Evolutionary conservation across 176 grass and related monocot genomes (phyloP).

Genomic region (Oropetium thomaeum): DNA sequence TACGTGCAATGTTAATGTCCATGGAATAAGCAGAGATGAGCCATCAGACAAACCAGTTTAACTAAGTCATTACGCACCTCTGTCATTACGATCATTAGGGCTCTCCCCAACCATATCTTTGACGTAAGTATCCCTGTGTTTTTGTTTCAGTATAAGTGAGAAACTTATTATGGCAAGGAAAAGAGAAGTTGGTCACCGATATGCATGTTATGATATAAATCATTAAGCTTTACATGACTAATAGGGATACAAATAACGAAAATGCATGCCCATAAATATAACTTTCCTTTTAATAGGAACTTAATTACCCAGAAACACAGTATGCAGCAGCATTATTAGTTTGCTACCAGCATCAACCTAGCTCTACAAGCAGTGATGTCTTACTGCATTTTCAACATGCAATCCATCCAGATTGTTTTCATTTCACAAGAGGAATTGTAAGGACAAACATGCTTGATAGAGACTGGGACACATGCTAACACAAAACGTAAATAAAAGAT

Average conservation of each 20-base stretch:
- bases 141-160: conserved; percentile 18
- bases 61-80: conserved; percentile 48
- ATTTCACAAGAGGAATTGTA: background rate
- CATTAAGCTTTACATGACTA: conserved; percentile 20
- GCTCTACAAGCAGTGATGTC: background rate
- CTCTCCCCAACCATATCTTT: conserved; percentile 96
- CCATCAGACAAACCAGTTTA: background rate
- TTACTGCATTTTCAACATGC: background rate
- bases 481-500: background rate
- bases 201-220: conserved; percentile 6
- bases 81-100: conserved; percentile 96
- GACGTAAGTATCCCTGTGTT: conserved; percentile 87
- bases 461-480: background rate
- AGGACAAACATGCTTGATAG: background rate
- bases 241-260: background rate
- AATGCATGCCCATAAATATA: background rate
- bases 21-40: conserved; percentile 1
- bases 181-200: background rate
- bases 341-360: background rate
- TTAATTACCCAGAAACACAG: background rate
- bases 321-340: conserved; percentile 1
- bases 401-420: background rate
- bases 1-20: background rate
- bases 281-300: background rate
- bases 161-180: background rate